Percentiles rank a stretch among this genome's conserved stretches.
phyloP scores from a whole-genome alignment of 208 protist genomes.

The Leishmania turanica region DNA sequence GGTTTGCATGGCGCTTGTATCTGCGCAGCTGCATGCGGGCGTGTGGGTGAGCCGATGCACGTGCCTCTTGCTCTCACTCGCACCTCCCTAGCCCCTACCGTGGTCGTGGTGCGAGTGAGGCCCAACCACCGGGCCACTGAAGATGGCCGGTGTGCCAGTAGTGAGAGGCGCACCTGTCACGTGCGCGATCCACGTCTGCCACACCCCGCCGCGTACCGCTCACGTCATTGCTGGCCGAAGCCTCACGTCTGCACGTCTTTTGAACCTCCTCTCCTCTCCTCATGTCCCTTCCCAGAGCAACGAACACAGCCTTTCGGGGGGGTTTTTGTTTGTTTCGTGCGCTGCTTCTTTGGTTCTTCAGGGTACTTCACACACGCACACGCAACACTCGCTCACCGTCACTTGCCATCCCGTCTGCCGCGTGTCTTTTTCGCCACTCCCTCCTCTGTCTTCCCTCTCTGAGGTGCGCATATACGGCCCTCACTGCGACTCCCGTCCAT shows the following conservation, averaged over 20 bases:
- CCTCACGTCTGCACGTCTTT: background rate
- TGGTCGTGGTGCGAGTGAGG: background rate
- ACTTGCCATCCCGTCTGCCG: background rate
- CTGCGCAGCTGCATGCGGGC: background rate
- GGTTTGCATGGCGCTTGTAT: background rate
- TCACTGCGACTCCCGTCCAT: background rate
- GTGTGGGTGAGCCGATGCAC: background rate
- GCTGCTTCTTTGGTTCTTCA: background rate
- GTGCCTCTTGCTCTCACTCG: background rate
- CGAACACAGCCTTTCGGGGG: background rate
- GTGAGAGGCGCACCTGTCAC: background rate
- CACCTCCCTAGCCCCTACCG: background rate
- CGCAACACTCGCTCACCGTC: background rate
- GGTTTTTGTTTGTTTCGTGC: background rate
- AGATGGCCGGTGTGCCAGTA: background rate
- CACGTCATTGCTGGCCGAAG: background rate
- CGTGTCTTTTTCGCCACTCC: background rate
- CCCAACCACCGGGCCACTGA: background rate
- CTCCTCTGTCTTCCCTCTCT: background rate
- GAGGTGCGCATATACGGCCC: background rate
- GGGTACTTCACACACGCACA: background rate
- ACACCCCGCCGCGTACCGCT: background rate
- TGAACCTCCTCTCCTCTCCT: background rate
- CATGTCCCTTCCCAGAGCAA: background rate
- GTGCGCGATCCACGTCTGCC: background rate